These are phyloP conservation scores for Fistulifera pelliculosa DNA, from an alignment of 108 stramenopile species.

Conservation along the genomic window DNA sequence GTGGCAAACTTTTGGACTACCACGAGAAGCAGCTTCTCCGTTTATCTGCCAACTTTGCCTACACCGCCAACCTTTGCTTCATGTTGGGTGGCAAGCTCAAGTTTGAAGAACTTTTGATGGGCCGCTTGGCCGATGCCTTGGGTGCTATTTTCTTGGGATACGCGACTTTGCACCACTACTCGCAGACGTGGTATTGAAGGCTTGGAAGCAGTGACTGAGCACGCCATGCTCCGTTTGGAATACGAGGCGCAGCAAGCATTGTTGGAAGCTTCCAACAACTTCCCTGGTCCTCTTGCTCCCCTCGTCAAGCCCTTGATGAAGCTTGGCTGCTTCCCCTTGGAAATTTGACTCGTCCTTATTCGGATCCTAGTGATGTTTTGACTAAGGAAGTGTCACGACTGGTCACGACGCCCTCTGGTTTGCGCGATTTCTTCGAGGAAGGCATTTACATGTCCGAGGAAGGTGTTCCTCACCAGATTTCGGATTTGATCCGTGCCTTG, in stretches of 20 bases:
- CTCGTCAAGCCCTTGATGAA: constrained; percentile 86
- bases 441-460: constrained; percentile 80
- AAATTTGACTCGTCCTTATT: constrained; percentile 74
- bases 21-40: constrained; percentile 92
- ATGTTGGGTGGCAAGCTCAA: constrained; percentile 93
- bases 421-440: constrained; percentile 76
- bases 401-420: constrained; percentile 75
- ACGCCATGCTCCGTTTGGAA: constrained; percentile 92
- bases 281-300: constrained; percentile 82
- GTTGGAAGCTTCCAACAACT: constrained; percentile 89
- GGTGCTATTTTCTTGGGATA: constrained; percentile 97
- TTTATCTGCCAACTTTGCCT: constrained; percentile 91
- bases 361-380: constrained; percentile 74
- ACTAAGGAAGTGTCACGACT: constrained; percentile 91
- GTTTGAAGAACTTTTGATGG: constrained; percentile 96
- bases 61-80: constrained; percentile 92
- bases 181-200: constrained; percentile 84
- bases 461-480: constrained; percentile 75
- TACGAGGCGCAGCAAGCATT: constrained; percentile 89
- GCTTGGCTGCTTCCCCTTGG: constrained; percentile 88
- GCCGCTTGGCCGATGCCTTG: constrained; percentile 91
- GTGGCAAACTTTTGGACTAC: constrained; percentile 70
- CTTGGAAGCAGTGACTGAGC: constrained; percentile 89
- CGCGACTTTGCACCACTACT: constrained; percentile 90
- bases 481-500: constrained; percentile 79